Evolutionary conservation across 108 stramenopile species (phyloP).

Genomic region (Cyclotella cryptica): DNA sequence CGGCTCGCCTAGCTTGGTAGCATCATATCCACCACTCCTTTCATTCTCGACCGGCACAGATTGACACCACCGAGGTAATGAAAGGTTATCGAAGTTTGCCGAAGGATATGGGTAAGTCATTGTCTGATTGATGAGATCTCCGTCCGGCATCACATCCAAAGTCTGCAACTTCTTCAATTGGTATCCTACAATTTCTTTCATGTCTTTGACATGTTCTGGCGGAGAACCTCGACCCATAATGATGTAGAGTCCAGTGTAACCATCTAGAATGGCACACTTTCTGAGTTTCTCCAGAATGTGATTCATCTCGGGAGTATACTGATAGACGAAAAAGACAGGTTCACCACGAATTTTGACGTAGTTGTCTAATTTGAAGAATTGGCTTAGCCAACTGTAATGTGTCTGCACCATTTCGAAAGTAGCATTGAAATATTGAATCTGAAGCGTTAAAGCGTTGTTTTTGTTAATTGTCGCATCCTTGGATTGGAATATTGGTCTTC

Average conservation of each 20-base stretch:
- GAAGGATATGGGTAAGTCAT: conserved; percentile 65
- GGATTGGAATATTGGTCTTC: conserved; percentile 44
- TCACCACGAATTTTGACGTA: conserved; percentile 60
- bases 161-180: not conserved
- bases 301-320: conserved; percentile 29
- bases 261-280: not conserved
- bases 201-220: not conserved
- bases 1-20: not conserved
- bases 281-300: conserved; percentile 35
- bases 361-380: conserved; percentile 69
- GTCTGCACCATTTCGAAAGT: conserved; percentile 39
- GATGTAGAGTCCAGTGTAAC: not conserved
- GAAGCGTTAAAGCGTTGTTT: conserved; percentile 17
- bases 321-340: conserved; percentile 65
- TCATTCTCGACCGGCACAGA: not conserved
- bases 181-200: not conserved
- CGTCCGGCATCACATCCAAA: conserved; percentile 9
- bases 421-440: conserved; percentile 37
- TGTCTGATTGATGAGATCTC: conserved; percentile 45
- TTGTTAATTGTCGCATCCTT: conserved; percentile 27
- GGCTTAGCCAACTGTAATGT: conserved; percentile 67
- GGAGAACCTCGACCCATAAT: not conserved
- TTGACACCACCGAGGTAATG: conserved; percentile 61
- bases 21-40: not conserved
- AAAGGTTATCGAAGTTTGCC: conserved; percentile 33